Base-by-base conservation (phyloP, 164 flowering plant species). In the Vitis amurensis region DNA sequence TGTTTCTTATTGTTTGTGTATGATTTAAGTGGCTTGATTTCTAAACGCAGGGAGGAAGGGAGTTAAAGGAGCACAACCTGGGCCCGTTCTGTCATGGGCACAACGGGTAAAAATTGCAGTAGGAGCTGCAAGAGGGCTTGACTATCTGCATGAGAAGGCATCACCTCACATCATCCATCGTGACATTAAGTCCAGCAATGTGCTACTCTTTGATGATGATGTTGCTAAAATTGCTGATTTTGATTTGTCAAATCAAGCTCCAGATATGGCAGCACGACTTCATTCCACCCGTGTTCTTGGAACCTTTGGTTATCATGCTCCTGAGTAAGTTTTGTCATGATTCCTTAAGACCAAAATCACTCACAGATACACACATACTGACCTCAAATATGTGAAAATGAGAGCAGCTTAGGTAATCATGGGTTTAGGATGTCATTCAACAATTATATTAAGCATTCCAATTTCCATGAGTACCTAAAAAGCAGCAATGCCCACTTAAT, bases 261-360 rank as follows among this genome's bases (percentile, higher is more conserved):
- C 98, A 65, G 98, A 91, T 68, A 88, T 79, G 81, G 98, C 96
- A 57, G 94, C 96, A 29, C 94, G 96, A 44, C 96, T 92, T 76
- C 96, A 92, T 78, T 92, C 97, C 16, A 92, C 97, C 49, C 93
- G 97, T 82, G 96, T 92, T 77, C 92, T 92, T 62, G 97, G 97
- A 72, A 90, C 94, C 51, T 92, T 92, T 78, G 97, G 97, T 37
- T 92, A 92, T 79, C 96, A 90, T 85, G 96, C 97, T 72, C 98
- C 98, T 11, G 98, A 92, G 97, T 92, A 85, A 81, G 90, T 47
- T 67, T 17, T 67, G 71, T 48, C 14, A 51, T 50, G 11, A 61
- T n/a, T 63, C 14, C 57, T 29, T 59, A 37, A 37, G 44, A 37
- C 44, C 44, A 37, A 37, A 37, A 4, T 37, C 13, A 50, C 50